These are phyloP conservation scores for Yamadazyma phyllophila DNA, from an alignment of 805 yeast genomes.

Conservation along the genomic window DNA sequence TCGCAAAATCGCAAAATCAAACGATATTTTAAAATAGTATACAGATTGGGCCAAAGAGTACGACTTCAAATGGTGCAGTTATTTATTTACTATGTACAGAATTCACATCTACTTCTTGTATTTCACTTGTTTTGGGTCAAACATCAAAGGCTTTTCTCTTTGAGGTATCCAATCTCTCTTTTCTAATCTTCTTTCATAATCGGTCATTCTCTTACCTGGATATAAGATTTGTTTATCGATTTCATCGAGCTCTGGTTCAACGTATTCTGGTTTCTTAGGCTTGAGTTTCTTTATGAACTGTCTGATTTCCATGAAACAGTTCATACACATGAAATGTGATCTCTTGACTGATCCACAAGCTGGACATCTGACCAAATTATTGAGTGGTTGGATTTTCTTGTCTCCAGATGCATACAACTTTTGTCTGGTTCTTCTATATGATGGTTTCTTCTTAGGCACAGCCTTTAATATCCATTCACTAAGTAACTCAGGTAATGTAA, in stretches of 20 bases:
- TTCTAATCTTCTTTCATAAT: slow-evolving; percentile 28
- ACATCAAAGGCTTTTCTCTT: slow-evolving; percentile 42
- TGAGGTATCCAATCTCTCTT: slow-evolving; percentile 45
- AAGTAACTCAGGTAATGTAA: slow-evolving; percentile 7
- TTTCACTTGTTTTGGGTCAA: slow-evolving; percentile 22
- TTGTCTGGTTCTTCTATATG: slow-evolving; percentile 82
- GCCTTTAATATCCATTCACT: slow-evolving; percentile 75
- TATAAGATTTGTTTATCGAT: slow-evolving; percentile 61
- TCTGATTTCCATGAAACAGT: slow-evolving; percentile 82
- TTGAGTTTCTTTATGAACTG: slow-evolving; percentile 62
- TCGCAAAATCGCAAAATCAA: slow-evolving; percentile 1
- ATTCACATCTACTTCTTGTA: slow-evolving; percentile 14
- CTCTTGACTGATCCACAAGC: slow-evolving; percentile 92
- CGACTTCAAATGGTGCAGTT: not conserved
- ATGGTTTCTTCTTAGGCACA: slow-evolving; percentile 90
- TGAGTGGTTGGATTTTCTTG: slow-evolving; percentile 73
- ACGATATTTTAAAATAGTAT: not conserved
- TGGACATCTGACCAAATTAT: slow-evolving; percentile 85
- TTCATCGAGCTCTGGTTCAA: slow-evolving; percentile 26
- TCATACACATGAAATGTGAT: slow-evolving; percentile 88
- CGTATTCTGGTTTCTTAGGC: slow-evolving; percentile 14
- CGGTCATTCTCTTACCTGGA: slow-evolving; percentile 62
- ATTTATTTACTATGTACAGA: slow-evolving; percentile 2
- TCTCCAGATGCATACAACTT: slow-evolving; percentile 79
- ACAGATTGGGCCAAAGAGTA: not conserved